Evolutionary conservation across 148 eudicot genomes (phyloP).

Genomic region (Rhododendron ferrugineum): DNA sequence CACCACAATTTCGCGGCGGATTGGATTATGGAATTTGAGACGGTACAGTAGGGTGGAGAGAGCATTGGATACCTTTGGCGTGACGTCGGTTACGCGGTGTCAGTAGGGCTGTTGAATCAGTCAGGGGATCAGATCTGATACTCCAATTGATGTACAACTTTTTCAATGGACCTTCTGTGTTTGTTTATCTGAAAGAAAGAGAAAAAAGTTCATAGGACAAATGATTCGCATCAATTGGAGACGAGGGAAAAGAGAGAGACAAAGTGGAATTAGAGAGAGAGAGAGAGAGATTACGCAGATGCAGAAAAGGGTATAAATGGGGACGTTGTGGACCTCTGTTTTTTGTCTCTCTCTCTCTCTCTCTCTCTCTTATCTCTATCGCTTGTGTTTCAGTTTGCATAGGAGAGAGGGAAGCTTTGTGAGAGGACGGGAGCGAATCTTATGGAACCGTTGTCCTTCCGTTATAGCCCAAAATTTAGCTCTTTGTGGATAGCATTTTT

Average conservation of each 20-base stretch:
- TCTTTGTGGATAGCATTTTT: too few relatives aligned
- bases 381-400: neutral
- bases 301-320: neutral
- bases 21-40: neutral
- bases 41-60: neutral
- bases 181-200: neutral
- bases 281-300: neutral
- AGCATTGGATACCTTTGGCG: conserved; percentile 10
- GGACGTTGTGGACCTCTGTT: neutral
- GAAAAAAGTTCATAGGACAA: neutral
- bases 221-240: neutral
- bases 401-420: neutral
- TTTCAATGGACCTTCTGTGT: neutral
- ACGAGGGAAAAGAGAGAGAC: neutral
- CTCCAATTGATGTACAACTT: neutral
- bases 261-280: neutral
- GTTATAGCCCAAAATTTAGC: neutral
- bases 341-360: neutral
- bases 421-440: neutral
- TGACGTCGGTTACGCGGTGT: neutral
- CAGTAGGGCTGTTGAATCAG: neutral
- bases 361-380: neutral
- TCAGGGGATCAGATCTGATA: conserved; percentile 7
- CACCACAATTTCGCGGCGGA: neutral
- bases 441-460: neutral